Conservation (phyloP, 257 asterid genomes). For the Rubia yunnanensis region DNA sequence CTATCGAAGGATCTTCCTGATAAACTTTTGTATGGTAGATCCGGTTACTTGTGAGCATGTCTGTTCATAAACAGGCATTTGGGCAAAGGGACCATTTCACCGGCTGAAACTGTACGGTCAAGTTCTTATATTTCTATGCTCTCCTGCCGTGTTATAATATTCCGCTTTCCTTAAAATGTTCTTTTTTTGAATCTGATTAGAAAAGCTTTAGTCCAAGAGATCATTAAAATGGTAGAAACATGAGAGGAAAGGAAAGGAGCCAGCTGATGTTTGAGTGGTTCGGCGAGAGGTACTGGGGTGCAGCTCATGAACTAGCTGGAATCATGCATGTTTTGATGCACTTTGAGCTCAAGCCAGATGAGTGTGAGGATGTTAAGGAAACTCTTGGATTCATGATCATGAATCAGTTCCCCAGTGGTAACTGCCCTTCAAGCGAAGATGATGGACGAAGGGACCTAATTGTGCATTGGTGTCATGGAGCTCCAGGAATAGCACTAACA, state of each 20-base stretch:
- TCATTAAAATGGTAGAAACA: conserved; percentile 45
- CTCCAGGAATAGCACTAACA: conserved; percentile 70
- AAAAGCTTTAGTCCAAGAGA: conserved; percentile 32
- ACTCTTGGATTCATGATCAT: conserved; percentile 55
- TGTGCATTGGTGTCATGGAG: conserved; percentile 85
- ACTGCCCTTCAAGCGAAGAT: conserved; percentile 61
- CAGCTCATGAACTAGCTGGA: conserved; percentile 88
- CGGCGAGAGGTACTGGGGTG: conserved; percentile 69
- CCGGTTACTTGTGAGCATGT: conserved; percentile 67
- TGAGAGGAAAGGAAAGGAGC: conserved; percentile 37
- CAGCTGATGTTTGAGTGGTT: conserved; percentile 66
- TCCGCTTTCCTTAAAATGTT: background rate
- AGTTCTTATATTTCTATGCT: background rate
- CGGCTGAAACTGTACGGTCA: conserved; percentile 33
- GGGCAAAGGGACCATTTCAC: conserved; percentile 43
- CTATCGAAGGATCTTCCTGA: conserved; percentile 46
- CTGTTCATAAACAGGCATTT: conserved; percentile 47
- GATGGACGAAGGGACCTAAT: conserved; percentile 41
- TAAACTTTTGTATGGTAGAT: conserved; percentile 62
- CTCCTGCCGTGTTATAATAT: background rate
- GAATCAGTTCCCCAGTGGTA: conserved; percentile 51
- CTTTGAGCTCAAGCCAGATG: conserved; percentile 40
- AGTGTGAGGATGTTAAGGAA: conserved; percentile 49
- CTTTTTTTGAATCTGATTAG: conserved; percentile 21
- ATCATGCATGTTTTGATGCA: conserved; percentile 52